Conservation (phyloP, 192 early-diverging fungal genomes). For the Podila minutissima region DNA sequence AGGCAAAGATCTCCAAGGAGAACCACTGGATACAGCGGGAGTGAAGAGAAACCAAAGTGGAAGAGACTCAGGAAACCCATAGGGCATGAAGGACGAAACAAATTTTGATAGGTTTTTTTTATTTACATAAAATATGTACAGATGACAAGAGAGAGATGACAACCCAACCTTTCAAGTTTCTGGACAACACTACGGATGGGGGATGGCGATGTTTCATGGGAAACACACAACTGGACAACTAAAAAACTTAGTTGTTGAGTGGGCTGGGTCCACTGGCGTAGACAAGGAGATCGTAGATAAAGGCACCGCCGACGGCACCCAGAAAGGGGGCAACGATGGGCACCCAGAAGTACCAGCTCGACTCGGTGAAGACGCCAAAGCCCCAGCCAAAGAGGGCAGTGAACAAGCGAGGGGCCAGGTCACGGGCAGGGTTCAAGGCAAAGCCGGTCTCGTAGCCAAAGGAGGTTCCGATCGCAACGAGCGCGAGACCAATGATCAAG, state of each 20-base stretch:
- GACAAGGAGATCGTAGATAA: conserved; percentile 12
- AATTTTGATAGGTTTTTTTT: neutral
- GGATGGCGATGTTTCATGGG: no score
- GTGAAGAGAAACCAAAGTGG: neutral
- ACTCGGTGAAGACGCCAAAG: conserved; percentile 66
- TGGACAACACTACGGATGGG: no score
- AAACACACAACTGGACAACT: no score
- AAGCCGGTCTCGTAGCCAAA: conserved; percentile 75
- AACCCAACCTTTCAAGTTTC: neutral
- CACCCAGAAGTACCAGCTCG: conserved; percentile 78
- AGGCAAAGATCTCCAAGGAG: conserved; percentile 63
- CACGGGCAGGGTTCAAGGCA: conserved; percentile 82
- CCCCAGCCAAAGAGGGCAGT: conserved; percentile 75
- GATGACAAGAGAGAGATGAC: neutral
- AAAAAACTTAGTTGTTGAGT: conserved; percentile 9
- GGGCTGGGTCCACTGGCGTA: conserved; percentile 10
- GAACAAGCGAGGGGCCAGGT: conserved; percentile 82
- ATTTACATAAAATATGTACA: neutral
- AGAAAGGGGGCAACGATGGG: conserved; percentile 73
- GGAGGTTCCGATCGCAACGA: conserved; percentile 70
- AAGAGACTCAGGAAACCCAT: neutral
- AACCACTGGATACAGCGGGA: conserved; percentile 50
- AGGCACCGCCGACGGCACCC: conserved; percentile 60
- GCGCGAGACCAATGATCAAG: conserved; percentile 67
- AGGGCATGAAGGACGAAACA: neutral